Conservation (phyloP, 805 yeast species). For the Sungouiella thailandica region DNA sequence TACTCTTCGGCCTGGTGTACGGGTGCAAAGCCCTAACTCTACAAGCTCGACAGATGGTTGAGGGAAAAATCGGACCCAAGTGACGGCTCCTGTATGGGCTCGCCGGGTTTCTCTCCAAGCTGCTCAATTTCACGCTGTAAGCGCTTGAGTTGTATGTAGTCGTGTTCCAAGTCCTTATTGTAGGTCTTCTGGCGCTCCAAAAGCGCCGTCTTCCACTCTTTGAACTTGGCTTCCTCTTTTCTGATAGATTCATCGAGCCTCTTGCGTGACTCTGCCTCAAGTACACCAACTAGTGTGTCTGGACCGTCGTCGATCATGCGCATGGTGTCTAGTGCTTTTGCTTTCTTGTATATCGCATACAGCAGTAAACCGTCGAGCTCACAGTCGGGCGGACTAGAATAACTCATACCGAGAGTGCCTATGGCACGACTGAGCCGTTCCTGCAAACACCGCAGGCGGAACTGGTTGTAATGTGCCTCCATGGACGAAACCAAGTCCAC, state of each 20-base stretch:
- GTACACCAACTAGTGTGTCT: too few relatives aligned
- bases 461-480: slow-evolving; percentile 70
- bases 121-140: slow-evolving; percentile 27
- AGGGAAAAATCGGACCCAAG: too few relatives aligned
- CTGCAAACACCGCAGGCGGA: slow-evolving; percentile 54
- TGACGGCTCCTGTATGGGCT: not conserved
- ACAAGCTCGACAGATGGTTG: too few relatives aligned
- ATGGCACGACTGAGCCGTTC: slow-evolving; percentile 30
- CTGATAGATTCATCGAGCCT: slow-evolving; percentile 30
- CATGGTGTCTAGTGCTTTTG: slow-evolving; percentile 11
- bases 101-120: not conserved
- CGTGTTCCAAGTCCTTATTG: slow-evolving; percentile 48
- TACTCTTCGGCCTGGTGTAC: too few relatives aligned
- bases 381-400: not conserved
- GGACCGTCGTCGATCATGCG: slow-evolving; percentile 10
- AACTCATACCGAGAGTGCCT: not conserved
- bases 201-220: slow-evolving; percentile 57
- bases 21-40: too few relatives aligned
- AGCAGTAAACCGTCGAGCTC: slow-evolving; percentile 10
- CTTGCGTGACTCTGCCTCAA: slow-evolving; percentile 17
- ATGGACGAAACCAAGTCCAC: slow-evolving; percentile 74
- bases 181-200: slow-evolving; percentile 50
- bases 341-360: slow-evolving; percentile 12
- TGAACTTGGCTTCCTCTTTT: slow-evolving; percentile 52
- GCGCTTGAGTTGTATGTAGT: slow-evolving; percentile 31